Percentiles rank a stretch among this genome's conserved stretches.
Evolutionary conservation across 2,329 filamentous ascomycete genomes (phyloP).

Genomic region (Apiospora aurea): DNA sequence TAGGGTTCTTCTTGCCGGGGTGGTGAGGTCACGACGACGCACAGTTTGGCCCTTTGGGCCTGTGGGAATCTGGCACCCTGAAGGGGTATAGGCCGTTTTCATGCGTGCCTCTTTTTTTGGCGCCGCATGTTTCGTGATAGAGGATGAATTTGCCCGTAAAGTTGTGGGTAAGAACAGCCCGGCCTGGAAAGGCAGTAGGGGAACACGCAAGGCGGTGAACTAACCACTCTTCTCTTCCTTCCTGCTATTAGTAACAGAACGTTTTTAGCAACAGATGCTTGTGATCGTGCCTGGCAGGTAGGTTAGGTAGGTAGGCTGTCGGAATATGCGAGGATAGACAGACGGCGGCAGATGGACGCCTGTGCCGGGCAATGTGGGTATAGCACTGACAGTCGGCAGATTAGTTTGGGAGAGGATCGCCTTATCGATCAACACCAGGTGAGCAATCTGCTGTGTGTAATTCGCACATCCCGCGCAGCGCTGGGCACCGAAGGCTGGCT

Average conservation of each 20-base stretch:
- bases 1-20: background rate
- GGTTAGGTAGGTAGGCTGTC: no score
- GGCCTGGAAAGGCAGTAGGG: background rate
- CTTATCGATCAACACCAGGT: slow-evolving; percentile 5
- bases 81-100: background rate
- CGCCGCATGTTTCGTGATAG: slow-evolving; percentile 5
- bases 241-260: background rate
- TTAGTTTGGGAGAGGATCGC: background rate
- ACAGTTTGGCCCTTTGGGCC: background rate
- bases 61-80: background rate
- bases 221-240: background rate
- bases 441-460: background rate
- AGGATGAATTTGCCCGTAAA: background rate
- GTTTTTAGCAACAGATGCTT: background rate
- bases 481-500: background rate
- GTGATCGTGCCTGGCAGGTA: background rate
- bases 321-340: background rate
- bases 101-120: slow-evolving; percentile 4
- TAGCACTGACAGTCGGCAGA: background rate
- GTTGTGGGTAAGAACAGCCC: background rate
- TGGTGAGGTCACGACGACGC: background rate
- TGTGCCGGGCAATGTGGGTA: background rate
- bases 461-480: background rate
- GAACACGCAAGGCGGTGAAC: slow-evolving; percentile 20
- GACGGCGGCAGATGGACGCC: background rate